Conservation (phyloP, 2,329 filamentous ascomycete species). For the Colletotrichum gigasporum region DNA sequence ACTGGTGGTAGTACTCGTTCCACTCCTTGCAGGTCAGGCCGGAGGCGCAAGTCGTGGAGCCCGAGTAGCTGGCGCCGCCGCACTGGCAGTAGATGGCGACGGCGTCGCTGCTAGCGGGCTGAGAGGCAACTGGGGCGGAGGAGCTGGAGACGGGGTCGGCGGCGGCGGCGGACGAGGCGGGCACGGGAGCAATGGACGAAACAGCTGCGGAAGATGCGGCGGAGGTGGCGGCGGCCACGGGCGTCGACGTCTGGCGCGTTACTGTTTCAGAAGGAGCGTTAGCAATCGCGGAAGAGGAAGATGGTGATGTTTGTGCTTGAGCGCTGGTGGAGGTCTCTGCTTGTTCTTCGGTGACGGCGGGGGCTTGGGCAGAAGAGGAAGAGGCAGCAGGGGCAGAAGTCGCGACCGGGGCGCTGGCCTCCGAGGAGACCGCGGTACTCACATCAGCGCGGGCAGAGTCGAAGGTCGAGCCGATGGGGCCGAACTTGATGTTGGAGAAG, state of each 20-base stretch:
- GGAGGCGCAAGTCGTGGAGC: conserved; percentile 45
- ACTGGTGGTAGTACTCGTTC: conserved; percentile 47
- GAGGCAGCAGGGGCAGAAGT: too few relatives aligned
- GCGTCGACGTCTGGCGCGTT: neutral
- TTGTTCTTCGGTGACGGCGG: neutral
- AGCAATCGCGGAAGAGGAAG: neutral
- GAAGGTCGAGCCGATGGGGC: conserved; percentile 64
- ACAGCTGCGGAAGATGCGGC: neutral
- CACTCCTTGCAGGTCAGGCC: conserved; percentile 35
- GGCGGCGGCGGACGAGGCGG: neutral
- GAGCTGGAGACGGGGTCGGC: neutral
- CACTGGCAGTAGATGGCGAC: conserved; percentile 45
- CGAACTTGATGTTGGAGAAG: conserved; percentile 63
- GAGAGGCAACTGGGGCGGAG: neutral
- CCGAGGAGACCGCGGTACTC: neutral
- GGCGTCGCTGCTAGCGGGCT: conserved; percentile 22
- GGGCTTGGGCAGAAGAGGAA: neutral
- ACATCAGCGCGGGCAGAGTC: conserved; percentile 12
- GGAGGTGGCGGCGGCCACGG: neutral
- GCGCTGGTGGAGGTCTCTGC: neutral
- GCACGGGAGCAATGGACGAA: neutral
- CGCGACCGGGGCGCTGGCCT: neutral
- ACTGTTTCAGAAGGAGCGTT: neutral
- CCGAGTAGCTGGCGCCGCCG: conserved; percentile 46
- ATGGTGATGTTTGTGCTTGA: neutral